phyloP scores from a whole-genome alignment of 2,329 filamentous ascomycete genomes.

The Aspergillus tamarii region DNA sequence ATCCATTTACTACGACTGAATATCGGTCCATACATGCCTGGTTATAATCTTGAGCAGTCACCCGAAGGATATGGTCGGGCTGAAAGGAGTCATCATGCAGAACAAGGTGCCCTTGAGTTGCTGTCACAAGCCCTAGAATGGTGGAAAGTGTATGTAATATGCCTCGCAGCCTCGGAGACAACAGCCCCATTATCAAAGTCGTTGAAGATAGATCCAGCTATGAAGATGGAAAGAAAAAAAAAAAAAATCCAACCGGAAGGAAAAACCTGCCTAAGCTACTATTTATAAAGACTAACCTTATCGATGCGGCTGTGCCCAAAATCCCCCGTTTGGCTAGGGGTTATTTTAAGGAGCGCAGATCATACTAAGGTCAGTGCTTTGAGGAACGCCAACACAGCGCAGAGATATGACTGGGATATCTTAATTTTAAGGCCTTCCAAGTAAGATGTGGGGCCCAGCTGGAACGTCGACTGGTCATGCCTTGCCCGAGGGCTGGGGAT shows the following conservation, averaged over 20 bases:
- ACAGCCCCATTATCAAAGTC: not conserved
- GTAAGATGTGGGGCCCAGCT: no score
- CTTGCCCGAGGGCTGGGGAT: no score
- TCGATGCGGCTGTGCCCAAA: not conserved
- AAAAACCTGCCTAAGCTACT: not conserved
- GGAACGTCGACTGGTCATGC: no score
- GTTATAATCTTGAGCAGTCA: not conserved
- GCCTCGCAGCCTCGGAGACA: not conserved
- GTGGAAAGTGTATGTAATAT: not conserved
- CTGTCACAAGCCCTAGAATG: not conserved
- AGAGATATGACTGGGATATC: no score
- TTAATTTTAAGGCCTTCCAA: no score
- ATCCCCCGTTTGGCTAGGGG: not conserved
- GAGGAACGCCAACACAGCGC: not conserved
- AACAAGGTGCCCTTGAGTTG: not conserved
- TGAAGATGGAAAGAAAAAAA: not conserved
- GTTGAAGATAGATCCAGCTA: not conserved
- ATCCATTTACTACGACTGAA: not conserved
- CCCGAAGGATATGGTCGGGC: not conserved
- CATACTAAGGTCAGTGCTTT: not conserved
- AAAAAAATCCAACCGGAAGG: not conserved
- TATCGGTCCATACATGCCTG: not conserved
- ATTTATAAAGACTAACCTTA: not conserved
- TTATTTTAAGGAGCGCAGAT: not conserved
- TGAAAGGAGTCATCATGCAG: not conserved